Evolutionary conservation across 331 rosid genomes (phyloP).

Genomic region (Telfairia occidentalis): DNA sequence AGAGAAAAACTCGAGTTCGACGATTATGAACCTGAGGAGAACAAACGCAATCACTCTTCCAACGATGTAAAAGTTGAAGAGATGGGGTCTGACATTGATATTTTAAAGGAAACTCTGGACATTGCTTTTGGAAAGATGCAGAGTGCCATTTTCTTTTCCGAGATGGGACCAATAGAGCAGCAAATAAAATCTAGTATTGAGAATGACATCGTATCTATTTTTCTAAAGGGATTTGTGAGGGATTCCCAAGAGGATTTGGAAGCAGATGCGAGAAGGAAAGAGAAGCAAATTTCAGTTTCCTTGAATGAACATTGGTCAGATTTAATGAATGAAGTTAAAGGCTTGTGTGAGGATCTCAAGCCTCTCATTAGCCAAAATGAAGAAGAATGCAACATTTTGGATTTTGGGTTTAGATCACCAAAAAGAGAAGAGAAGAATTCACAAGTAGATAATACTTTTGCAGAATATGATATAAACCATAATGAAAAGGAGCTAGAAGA

Average conservation of each 20-base stretch:
- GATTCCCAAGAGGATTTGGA: slow-evolving; percentile 41
- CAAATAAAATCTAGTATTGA: slow-evolving; percentile 51
- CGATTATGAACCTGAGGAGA: slow-evolving; percentile 4
- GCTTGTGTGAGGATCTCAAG: slow-evolving; percentile 34
- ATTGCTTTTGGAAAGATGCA: slow-evolving; percentile 74
- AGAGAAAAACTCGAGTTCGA: slow-evolving; percentile 41
- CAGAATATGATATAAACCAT: neutral
- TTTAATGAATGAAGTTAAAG: slow-evolving; percentile 38
- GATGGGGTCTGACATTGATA: slow-evolving; percentile 72
- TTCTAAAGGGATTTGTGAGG: slow-evolving; percentile 36
- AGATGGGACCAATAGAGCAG: slow-evolving; percentile 64
- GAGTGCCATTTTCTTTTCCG: slow-evolving; percentile 36
- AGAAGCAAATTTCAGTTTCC: slow-evolving; percentile 19
- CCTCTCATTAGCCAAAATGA: slow-evolving; percentile 8
- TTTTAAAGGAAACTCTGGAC: slow-evolving; percentile 63
- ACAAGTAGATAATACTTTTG: slow-evolving; percentile 15
- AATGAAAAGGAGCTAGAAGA: slow-evolving; percentile 24
- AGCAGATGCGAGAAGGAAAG: slow-evolving; percentile 22
- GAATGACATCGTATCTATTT: slow-evolving; percentile 33
- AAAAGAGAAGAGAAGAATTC: slow-evolving; percentile 14
- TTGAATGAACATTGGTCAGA: slow-evolving; percentile 40
- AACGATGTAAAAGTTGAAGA: slow-evolving; percentile 47
- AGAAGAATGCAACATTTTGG: slow-evolving; percentile 14
- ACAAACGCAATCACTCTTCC: slow-evolving; percentile 20
- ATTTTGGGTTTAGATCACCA: neutral